phyloP scores from a whole-genome alignment of 129 eudicot species.

The Artemisia argyi region DNA sequence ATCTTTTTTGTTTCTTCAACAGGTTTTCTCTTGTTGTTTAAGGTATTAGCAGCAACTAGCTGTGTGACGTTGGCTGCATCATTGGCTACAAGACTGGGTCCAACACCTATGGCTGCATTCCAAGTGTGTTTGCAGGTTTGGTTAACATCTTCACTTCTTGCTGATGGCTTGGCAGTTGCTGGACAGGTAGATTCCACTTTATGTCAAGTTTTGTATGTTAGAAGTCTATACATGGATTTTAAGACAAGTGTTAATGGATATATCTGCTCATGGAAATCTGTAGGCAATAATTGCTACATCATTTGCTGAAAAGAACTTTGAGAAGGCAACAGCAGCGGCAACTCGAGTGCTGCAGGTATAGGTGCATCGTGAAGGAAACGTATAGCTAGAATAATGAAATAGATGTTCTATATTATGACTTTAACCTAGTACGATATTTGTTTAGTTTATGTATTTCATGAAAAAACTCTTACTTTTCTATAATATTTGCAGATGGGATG shows the following conservation, averaged over 20 bases:
- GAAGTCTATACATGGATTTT: background rate
- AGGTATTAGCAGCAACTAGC: constrained; percentile 74
- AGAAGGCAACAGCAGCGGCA: constrained; percentile 79
- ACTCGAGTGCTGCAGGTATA: constrained; percentile 77
- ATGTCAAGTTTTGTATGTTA: background rate
- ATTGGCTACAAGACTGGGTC: constrained; percentile 71
- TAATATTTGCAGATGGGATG: constrained; percentile 70
- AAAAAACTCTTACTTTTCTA: background rate
- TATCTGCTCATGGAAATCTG: background rate
- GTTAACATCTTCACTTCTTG: constrained; percentile 87
- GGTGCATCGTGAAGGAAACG: background rate
- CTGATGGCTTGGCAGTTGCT: constrained; percentile 94
- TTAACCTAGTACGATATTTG: background rate
- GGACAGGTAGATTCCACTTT: constrained; percentile 58
- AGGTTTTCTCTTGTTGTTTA: constrained; percentile 60
- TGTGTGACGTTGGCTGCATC: constrained; percentile 88
- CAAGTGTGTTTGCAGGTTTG: constrained; percentile 87
- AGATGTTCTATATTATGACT: background rate
- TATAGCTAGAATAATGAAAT: background rate
- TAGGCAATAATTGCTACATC: constrained; percentile 95
- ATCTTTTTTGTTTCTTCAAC: background rate
- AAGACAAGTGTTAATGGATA: too few relatives aligned
- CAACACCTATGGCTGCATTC: constrained; percentile 80
- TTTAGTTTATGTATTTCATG: constrained; percentile 12
- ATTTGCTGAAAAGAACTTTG: constrained; percentile 84